Evolutionary conservation across 768 basidiomycete species (phyloP).

Genomic region (Leucocoprinus sp.): DNA sequence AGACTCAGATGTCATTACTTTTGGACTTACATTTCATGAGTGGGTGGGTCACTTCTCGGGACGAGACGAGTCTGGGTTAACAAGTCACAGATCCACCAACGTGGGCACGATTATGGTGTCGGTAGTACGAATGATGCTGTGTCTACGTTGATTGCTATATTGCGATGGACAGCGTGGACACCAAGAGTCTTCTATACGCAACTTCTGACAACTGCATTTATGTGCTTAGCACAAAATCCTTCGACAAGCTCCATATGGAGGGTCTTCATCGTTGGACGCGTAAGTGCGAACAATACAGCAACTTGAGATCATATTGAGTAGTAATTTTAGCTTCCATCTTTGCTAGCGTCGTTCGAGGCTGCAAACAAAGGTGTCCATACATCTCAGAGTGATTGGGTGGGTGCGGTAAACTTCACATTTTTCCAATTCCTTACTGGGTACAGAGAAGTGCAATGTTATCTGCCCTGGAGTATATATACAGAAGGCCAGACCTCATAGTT

Average conservation of each 20-base stretch:
- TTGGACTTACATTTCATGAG: conserved; percentile 52
- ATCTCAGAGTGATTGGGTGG: conserved; percentile 51
- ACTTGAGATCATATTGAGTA: neutral
- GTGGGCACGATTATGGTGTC: conserved; percentile 54
- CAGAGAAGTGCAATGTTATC: conserved; percentile 23
- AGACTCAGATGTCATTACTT: conserved; percentile 57
- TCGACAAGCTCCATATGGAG: conserved; percentile 46
- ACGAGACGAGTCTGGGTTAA: neutral
- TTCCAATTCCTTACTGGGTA: conserved; percentile 3
- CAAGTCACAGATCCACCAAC: conserved; percentile 41
- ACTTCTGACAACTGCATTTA: conserved; percentile 53
- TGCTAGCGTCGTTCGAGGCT: conserved; percentile 50
- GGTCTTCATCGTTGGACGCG: conserved; percentile 64
- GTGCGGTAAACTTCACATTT: conserved; percentile 14
- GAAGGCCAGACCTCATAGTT: conserved; percentile 45
- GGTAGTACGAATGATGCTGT: conserved; percentile 47
- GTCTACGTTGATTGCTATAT: conserved; percentile 44
- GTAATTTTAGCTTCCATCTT: conserved; percentile 45
- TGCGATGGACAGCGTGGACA: conserved; percentile 58
- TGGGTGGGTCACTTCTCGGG: conserved; percentile 34
- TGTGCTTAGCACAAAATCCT: conserved; percentile 47
- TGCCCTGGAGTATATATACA: conserved; percentile 14
- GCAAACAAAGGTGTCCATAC: conserved; percentile 44
- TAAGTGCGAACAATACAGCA: conserved; percentile 26
- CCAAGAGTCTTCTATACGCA: conserved; percentile 61